phyloP scores from a whole-genome alignment of 2,329 filamentous ascomycete genomes.

The Sclerotinia glacialis region DNA sequence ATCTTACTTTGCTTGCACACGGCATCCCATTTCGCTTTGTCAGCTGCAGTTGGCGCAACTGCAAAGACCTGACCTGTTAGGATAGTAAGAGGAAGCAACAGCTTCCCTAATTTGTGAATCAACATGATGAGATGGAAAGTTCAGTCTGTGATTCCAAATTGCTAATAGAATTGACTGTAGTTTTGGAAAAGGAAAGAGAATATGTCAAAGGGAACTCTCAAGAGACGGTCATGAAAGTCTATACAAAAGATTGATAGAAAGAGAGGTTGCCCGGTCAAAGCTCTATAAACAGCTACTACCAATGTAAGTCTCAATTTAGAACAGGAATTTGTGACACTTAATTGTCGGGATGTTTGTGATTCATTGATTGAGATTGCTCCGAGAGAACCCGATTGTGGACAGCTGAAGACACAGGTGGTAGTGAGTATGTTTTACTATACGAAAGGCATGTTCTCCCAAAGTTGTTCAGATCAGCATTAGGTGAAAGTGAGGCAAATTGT shows the following conservation, averaged over 20 bases:
- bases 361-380: not conserved
- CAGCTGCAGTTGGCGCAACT: constrained; percentile 12
- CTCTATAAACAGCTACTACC: not conserved
- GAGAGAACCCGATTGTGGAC: not conserved
- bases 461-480: not conserved
- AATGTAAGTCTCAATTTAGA: not conserved
- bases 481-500: not conserved
- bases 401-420: not conserved
- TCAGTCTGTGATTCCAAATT: not conserved
- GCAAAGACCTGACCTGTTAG: constrained; percentile 5
- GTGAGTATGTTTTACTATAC: not conserved
- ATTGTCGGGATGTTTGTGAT: not conserved
- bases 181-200: not conserved
- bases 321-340: not conserved
- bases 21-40: constrained; percentile 11
- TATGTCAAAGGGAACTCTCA: constrained; percentile 10
- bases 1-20: constrained; percentile 15
- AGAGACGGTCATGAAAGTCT: not conserved
- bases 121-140: constrained; percentile 5
- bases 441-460: not conserved
- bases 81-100: constrained; percentile 5
- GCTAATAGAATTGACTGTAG: not conserved
- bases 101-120: not conserved
- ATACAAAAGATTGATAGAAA: constrained; percentile 3
- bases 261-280: not conserved